Conservation (phyloP, 2,329 filamentous ascomycete genomes). For the Aspergillus spinulosporus region DNA sequence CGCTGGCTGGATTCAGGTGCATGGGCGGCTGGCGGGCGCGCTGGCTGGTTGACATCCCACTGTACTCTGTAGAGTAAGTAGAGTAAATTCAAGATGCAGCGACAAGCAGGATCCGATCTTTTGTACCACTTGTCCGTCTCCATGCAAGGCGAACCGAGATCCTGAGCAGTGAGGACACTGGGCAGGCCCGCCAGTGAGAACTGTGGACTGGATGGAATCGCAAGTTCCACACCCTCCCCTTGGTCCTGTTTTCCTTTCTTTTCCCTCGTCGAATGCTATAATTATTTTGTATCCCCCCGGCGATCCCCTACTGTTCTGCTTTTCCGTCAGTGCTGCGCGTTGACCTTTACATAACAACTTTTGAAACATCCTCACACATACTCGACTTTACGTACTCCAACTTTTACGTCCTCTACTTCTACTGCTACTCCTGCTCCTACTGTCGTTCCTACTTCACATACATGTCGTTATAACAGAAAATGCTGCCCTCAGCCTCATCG, state of each 20-base stretch:
- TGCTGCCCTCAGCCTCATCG: conserved; percentile 30
- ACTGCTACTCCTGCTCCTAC: neutral
- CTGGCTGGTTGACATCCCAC: neutral
- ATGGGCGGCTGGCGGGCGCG: no score
- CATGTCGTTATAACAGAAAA: neutral
- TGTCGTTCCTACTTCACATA: neutral
- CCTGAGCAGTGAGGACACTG: no score
- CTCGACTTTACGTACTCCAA: conserved; percentile 1
- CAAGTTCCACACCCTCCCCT: conserved; percentile 10
- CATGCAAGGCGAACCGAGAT: neutral
- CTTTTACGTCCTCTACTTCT: neutral
- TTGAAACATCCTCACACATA: neutral
- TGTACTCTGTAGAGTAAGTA: neutral
- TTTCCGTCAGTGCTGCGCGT: conserved; percentile 9
- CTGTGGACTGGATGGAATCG: neutral
- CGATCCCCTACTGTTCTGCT: neutral
- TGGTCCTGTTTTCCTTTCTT: conserved; percentile 9
- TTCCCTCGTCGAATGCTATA: conserved; percentile 12
- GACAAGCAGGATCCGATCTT: neutral
- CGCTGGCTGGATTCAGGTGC: neutral
- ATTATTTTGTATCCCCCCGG: conserved; percentile 13
- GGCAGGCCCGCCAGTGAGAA: neutral
- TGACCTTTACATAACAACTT: neutral
- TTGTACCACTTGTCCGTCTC: neutral
- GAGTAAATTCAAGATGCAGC: neutral